Conservation (phyloP, 2,329 filamentous ascomycete species). For the Macrophomina pseudophaseolina region DNA sequence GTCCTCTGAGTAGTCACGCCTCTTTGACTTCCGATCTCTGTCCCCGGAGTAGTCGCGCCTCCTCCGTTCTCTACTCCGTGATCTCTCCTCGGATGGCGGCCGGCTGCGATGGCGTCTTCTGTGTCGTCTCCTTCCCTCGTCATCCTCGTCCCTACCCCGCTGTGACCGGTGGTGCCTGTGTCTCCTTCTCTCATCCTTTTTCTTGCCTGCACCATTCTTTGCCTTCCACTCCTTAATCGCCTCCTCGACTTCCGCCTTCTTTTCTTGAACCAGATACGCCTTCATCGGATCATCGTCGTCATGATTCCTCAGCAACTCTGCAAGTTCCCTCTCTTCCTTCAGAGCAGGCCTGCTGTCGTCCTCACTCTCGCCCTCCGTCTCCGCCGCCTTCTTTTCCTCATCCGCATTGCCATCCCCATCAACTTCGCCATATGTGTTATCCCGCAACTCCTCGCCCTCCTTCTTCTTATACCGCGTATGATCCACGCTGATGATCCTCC, state of each 20-base stretch:
- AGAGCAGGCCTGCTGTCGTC: slow-evolving; percentile 65
- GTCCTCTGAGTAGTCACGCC: background rate
- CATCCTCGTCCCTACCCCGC: slow-evolving; percentile 12
- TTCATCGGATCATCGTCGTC: slow-evolving; percentile 99
- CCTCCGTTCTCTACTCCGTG: slow-evolving; percentile 14
- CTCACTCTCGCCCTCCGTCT: slow-evolving; percentile 45
- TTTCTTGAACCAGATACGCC: slow-evolving; percentile 83
- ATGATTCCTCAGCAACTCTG: slow-evolving; percentile 74
- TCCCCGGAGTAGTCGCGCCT: background rate
- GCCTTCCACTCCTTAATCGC: slow-evolving; percentile 63
- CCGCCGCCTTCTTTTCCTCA: slow-evolving; percentile 54
- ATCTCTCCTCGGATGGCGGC: slow-evolving; percentile 17
- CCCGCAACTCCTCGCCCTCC: slow-evolving; percentile 63
- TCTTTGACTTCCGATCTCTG: background rate
- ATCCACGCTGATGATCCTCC: slow-evolving; percentile 82
- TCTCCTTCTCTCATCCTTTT: slow-evolving; percentile 18
- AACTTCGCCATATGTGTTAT: background rate
- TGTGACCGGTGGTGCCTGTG: slow-evolving; percentile 22
- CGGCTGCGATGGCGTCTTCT: slow-evolving; percentile 17
- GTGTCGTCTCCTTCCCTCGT: slow-evolving; percentile 1
- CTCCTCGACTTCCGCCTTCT: slow-evolving; percentile 82
- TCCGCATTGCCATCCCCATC: slow-evolving; percentile 62
- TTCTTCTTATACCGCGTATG: slow-evolving; percentile 89
- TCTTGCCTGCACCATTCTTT: slow-evolving; percentile 45
- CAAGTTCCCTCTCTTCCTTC: slow-evolving; percentile 81